Evolutionary conservation across 2,329 filamentous ascomycete genomes (phyloP), one percentile per base, ranked within the genome.

Genomic region (Sordariomycetes sp.): DNA sequence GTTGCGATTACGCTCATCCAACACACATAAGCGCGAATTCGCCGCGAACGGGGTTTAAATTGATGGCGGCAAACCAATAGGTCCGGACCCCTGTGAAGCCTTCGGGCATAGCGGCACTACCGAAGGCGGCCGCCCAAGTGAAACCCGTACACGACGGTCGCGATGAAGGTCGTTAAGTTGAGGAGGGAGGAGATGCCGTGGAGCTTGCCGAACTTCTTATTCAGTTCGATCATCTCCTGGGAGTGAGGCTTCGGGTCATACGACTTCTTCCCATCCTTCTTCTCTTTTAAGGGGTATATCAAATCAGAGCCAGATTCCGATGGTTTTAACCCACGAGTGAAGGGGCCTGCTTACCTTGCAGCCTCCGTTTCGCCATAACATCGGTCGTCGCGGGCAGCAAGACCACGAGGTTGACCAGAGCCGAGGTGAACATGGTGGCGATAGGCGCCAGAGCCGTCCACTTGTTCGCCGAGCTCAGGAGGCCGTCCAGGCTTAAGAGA

Each of bases 251-350:
- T 80, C 57, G 82, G 75, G 62, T 96, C 90, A 66, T 88, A 89
- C 71, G 86, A 89, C 69, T 88, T 89, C 79, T 96, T 97, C 58
- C 90, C 90, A 69, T 97, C 93, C 65, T 87, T 85, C 61, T 87
- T 90, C 77, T 93, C 92, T 85, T 32, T 61, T 51, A 58, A 12
- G 11, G 22, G 20, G 20, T 22, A 50, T 20, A 24, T 24, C 46
- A 20, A 20, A 50, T 50, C 46, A 50, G 46, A n/a, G 20, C 46
- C n/a, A 22, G 11, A 24, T 24, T n/a, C 22, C 46, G 11, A 50
- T 50, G 7, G 12, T 20, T 35, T 54, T 14, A 7, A 25, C 32
- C 18, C 37, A 11, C 12, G 51, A 46, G 34, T 34, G 53, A n/a
- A 11, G 14, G 14, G 34, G 18, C 51, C n/a, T 43, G 69, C 79